Percentiles rank a stretch among this genome's conserved stretches.
phyloP scores from a whole-genome alignment of 768 basidiomycete species.

The Thelephora aurantiotincta region DNA sequence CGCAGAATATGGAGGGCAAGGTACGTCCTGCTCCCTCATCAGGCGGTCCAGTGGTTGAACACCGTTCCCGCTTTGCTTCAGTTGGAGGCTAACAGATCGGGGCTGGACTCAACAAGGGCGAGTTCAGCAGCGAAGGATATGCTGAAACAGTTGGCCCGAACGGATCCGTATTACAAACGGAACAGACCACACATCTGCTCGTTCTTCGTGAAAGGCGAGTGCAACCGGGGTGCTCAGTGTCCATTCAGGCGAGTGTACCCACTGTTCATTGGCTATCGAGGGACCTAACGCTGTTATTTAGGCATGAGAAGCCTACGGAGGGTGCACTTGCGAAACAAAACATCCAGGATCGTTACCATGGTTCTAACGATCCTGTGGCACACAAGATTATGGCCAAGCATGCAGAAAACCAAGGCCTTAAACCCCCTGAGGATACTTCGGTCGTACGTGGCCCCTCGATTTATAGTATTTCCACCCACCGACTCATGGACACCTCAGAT shows the following conservation, averaged over 20 bases:
- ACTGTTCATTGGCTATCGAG: background rate
- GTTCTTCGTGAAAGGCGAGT: slow-evolving; percentile 93
- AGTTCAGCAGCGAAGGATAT: slow-evolving; percentile 87
- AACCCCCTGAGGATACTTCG: slow-evolving; percentile 76
- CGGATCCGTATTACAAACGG: slow-evolving; percentile 95
- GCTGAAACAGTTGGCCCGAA: slow-evolving; percentile 87
- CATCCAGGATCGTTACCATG: slow-evolving; percentile 89
- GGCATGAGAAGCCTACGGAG: slow-evolving; percentile 81
- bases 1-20: slow-evolving; percentile 83
- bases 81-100: slow-evolving; percentile 61
- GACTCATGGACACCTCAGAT: slow-evolving; percentile 34
- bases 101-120: slow-evolving; percentile 44
- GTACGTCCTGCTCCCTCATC: slow-evolving; percentile 23
- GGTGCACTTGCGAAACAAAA: slow-evolving; percentile 84
- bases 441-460: slow-evolving; percentile 43
- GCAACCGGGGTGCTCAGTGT: slow-evolving; percentile 82
- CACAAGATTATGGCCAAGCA: slow-evolving; percentile 73
- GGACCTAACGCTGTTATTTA: slow-evolving; percentile 13
- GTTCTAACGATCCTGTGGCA: slow-evolving; percentile 87
- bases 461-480: background rate
- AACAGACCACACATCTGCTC: slow-evolving; percentile 91
- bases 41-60: background rate
- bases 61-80: slow-evolving; percentile 15
- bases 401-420: slow-evolving; percentile 71
- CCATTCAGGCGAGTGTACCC: slow-evolving; percentile 54